Evolutionary conservation across 805 yeast species (phyloP).

Genomic region (Suhomyces sp.): DNA sequence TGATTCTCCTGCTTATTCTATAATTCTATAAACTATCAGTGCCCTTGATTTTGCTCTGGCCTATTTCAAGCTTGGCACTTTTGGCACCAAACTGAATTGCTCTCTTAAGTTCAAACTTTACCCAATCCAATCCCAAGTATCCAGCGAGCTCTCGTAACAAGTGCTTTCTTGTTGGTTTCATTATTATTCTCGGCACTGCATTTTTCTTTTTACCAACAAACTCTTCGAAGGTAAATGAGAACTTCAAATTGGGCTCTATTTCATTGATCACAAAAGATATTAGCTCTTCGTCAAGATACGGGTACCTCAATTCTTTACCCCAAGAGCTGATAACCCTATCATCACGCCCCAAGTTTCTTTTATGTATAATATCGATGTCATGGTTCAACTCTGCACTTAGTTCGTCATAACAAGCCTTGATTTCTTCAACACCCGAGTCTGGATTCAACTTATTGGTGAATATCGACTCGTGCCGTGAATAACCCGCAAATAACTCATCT

Average conservation of each 20-base stretch:
- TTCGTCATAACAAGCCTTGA: slow-evolving; percentile 27
- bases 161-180: slow-evolving; percentile 42
- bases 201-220: slow-evolving; percentile 24
- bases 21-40: slow-evolving; percentile 44
- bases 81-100: slow-evolving; percentile 97
- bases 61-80: slow-evolving; percentile 88
- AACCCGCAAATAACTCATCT: slow-evolving; percentile 95
- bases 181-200: slow-evolving; percentile 14
- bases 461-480: slow-evolving; percentile 71
- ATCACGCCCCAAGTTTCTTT: slow-evolving; percentile 84
- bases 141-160: slow-evolving; percentile 63
- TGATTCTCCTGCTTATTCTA: neutral
- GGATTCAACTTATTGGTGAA: slow-evolving; percentile 27
- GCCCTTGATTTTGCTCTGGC: slow-evolving; percentile 74
- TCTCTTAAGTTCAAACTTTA: slow-evolving; percentile 74
- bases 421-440: slow-evolving; percentile 17
- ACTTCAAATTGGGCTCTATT: slow-evolving; percentile 49
- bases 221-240: slow-evolving; percentile 29
- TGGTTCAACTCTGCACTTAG: slow-evolving; percentile 58
- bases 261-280: slow-evolving; percentile 45
- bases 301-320: slow-evolving; percentile 90
- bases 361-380: slow-evolving; percentile 73
- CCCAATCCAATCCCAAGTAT: slow-evolving; percentile 47
- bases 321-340: slow-evolving; percentile 82
- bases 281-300: slow-evolving; percentile 68